These are phyloP conservation scores for Paecilomyces formosus DNA, from an alignment of 2,329 filamentous ascomycete genomes.

Conservation along the genomic window DNA sequence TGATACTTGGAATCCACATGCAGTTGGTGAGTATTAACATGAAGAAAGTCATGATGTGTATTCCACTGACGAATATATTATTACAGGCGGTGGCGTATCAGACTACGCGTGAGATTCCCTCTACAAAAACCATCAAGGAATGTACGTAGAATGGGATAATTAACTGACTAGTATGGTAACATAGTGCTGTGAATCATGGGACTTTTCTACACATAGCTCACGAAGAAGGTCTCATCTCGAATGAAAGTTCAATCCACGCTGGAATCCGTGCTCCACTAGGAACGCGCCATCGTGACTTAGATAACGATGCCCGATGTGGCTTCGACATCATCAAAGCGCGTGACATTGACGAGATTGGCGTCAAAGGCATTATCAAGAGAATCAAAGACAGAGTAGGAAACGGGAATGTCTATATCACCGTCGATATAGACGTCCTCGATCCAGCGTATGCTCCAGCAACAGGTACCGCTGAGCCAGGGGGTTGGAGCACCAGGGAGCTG, in stretches of 20 bases:
- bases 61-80: not conserved
- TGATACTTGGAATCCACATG: constrained; percentile 46
- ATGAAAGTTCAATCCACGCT: constrained; percentile 52
- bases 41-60: not conserved
- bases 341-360: constrained; percentile 40
- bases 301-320: constrained; percentile 52
- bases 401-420: constrained; percentile 47
- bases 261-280: constrained; percentile 51
- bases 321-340: constrained; percentile 52
- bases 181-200: constrained; percentile 52
- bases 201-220: constrained; percentile 57
- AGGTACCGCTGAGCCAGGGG: constrained; percentile 23
- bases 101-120: not conserved
- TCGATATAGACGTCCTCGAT: constrained; percentile 48
- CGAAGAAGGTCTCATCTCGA: constrained; percentile 53
- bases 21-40: constrained; percentile 34
- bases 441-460: constrained; percentile 20
- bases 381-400: constrained; percentile 43
- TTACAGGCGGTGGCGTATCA: not conserved
- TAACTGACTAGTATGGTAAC: not conserved
- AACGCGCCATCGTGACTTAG: constrained; percentile 44
- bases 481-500: constrained; percentile 25
- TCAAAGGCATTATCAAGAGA: constrained; percentile 35
- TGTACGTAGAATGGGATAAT: not conserved
- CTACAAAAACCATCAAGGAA: not conserved